Base-by-base conservation (phyloP, 2,329 filamentous ascomycete species). In the Talaromyces marneffei region DNA sequence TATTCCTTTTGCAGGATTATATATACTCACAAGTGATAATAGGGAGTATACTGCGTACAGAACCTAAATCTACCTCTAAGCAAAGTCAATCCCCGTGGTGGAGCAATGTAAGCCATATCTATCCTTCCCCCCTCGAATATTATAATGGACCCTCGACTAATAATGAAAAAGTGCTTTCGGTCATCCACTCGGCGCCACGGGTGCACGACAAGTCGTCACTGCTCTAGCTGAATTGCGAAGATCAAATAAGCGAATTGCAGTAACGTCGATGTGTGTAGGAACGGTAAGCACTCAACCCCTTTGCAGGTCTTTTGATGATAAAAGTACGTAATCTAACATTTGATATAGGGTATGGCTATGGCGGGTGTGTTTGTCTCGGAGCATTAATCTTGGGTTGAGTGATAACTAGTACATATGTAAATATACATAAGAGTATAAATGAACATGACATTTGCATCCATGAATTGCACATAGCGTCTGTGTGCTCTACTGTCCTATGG, bases 71-170 rank as follows among this genome's bases (percentile, higher is more conserved):
- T 97, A 35, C 89, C 91, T 63, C 74, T 82, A 65, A 85, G 88
- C 63, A 96, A 96, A 84, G 88, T 97, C 71, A 97, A 97, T 80
- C 92, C 92, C 65, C 94, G 96, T 81, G 92, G 92, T 65, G 92
- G 92, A 66, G 91, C 91, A 40, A 96, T 96, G 75, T 77, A 71
- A 71, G 75, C 65, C 40, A n/a, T n/a, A n/a, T n/a, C 12, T 25
- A 35, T 27, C 2, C 33, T n/a, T n/a, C 16, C 9, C 1, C 6
- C 39, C 7, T 35, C 20, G 10, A 10, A 5, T n/a, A 39, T 25
- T 31, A 18, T 56, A 54, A 31, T 29, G 1, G 6, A 23, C 1
- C 37, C 65, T 69, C 46, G 69, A 18, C 61, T 16, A 12, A n/a
- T 10, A 42, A 53, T n/a, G 3, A 42, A 62, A n/a, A 48, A 74